A percentile compares a stretch with the other conserved stretches of the same genome.
These are phyloP conservation scores for Fusarium sp. DNA, from an alignment of 2,329 filamentous ascomycete species.

Conservation along the genomic window DNA sequence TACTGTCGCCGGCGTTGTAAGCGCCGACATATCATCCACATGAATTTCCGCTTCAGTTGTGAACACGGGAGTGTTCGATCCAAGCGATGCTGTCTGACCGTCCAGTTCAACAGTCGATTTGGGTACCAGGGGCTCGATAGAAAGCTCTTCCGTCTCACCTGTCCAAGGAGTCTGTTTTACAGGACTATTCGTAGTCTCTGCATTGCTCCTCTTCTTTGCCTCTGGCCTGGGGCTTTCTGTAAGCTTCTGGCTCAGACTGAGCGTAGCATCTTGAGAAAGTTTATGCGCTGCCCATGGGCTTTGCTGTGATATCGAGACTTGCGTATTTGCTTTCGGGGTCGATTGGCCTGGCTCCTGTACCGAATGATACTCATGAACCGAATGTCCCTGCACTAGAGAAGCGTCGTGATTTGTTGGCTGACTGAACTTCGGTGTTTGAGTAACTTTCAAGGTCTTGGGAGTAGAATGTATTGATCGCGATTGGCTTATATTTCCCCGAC, in stretches of 20 bases:
- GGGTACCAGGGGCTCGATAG: not conserved
- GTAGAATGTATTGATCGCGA: not conserved
- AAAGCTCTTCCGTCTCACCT: constrained; percentile 1
- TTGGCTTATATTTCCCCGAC: not conserved
- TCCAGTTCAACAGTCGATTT: constrained; percentile 1
- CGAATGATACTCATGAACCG: not conserved
- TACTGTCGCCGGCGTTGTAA: constrained; percentile 24
- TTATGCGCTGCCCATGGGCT: constrained; percentile 43
- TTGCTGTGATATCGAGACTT: constrained; percentile 43
- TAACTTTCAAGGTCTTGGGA: not conserved
- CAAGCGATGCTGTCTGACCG: not conserved
- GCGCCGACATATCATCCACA: constrained; percentile 11
- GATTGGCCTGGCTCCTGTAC: not conserved
- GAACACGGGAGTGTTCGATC: constrained; percentile 6
- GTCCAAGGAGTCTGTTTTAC: constrained; percentile 44
- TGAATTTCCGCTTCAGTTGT: constrained; percentile 3
- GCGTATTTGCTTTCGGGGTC: constrained; percentile 1
- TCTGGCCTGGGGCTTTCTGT: not conserved
- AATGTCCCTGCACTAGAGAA: not conserved
- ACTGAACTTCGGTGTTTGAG: not conserved
- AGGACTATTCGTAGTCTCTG: constrained; percentile 1
- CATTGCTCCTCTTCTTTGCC: constrained; percentile 2
- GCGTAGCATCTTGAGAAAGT: constrained; percentile 40
- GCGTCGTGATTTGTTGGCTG: constrained; percentile 2
- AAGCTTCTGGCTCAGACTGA: constrained; percentile 8